phyloP scores from a whole-genome alignment of 805 yeast species.

The Spathaspora girioi region DNA sequence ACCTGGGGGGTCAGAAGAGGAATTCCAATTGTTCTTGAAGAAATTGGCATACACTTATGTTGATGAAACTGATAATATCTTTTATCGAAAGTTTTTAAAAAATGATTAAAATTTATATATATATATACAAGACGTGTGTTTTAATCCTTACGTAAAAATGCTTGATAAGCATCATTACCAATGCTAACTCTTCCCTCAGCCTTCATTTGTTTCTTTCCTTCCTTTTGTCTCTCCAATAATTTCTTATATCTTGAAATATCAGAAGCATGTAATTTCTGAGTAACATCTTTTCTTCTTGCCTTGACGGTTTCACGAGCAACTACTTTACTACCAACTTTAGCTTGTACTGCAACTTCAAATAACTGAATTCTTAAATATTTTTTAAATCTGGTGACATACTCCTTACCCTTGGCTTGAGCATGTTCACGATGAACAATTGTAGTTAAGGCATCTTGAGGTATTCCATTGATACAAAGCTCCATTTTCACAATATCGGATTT shows the following conservation, averaged over 20 bases:
- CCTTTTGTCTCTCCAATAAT: slow-evolving; percentile 82
- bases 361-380: slow-evolving; percentile 77
- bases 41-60: slow-evolving; percentile 70
- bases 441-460: slow-evolving; percentile 86
- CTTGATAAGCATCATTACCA: slow-evolving; percentile 83
- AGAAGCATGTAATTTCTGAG: slow-evolving; percentile 89
- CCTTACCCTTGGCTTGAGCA: slow-evolving; percentile 67
- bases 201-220: slow-evolving; percentile 85
- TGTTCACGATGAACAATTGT: slow-evolving; percentile 84
- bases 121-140: slow-evolving; percentile 2
- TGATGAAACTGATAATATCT: slow-evolving; percentile 83
- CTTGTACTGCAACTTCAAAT: slow-evolving; percentile 91
- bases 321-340: slow-evolving; percentile 73
- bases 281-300: slow-evolving; percentile 92
- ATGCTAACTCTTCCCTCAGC: slow-evolving; percentile 74
- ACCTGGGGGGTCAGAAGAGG: slow-evolving; percentile 62
- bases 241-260: slow-evolving; percentile 90
- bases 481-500: slow-evolving; percentile 79
- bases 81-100: slow-evolving; percentile 73
- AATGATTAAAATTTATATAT: slow-evolving; percentile 2
- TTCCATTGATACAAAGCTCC: slow-evolving; percentile 86
- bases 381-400: slow-evolving; percentile 80
- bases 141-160: slow-evolving; percentile 54
- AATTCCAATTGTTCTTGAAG: slow-evolving; percentile 64
- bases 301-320: slow-evolving; percentile 91